Evolutionary conservation across 805 yeast genomes (phyloP), one percentile per base, ranked within the genome.

Genomic region (Candida boidinii): DNA sequence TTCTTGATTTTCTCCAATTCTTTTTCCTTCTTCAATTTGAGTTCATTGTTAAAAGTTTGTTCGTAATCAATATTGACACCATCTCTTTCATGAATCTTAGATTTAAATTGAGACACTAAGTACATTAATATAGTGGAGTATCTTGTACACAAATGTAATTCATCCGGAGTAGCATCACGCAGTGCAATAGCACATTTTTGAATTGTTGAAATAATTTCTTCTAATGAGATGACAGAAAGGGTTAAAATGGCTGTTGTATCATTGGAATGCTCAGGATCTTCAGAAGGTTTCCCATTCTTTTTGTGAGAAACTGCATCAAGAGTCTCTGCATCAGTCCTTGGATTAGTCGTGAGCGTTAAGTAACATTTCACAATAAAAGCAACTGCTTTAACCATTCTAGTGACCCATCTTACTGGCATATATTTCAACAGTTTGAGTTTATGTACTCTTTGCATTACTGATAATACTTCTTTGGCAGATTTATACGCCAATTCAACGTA

Each of bases 361-460:
- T 84, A 76, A 48, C 94, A 83, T 56, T 88, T 90, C 11, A 90
- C 92, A 33, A 90, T 70, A 51, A 87, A 88, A 2, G 95, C 92
- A 10, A 86, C 86, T 0, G 96, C 84, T 45, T 90, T 74, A 15
- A 88, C 87, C 18, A 86, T 76, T 33, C 95, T 66, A 0, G 84
- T 80, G 6, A 82, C 77, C 95, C 96, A 87, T 41, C 95, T 64
- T n/a, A 86, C 87, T 1, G 97, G 96, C 78, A 87, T 85, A 49
- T 68, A 80, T 36, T 76, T 65, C 34, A 86, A 58, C 64, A 79
- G 58, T 37, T 70, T 73, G 37, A 80, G 57, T 39, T 66, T 66
- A 45, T 79, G 84, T 5, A 86, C 76, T 25, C 92, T 58, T 35
- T 73, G 74, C 4, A 88, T 82, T 4, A 81, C 79, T 17, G 70